Conservation (phyloP, 805 yeast species). For the Metschnikowia similis region DNA sequence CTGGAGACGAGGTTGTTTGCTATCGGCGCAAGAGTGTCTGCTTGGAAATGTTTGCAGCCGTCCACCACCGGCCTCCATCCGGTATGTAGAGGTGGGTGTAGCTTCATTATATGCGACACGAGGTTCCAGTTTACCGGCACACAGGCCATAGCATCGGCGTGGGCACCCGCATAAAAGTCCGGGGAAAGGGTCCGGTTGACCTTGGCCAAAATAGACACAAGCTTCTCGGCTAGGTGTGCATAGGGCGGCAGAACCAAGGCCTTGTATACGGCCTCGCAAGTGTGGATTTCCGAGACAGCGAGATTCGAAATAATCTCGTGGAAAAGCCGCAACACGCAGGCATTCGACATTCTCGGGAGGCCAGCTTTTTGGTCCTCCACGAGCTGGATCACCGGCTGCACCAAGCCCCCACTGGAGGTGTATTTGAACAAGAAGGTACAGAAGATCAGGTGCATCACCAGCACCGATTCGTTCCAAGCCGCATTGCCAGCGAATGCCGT, state of each 20-base stretch:
- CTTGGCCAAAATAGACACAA: slow-evolving; percentile 45
- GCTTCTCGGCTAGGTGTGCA: slow-evolving; percentile 36
- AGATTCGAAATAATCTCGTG: slow-evolving; percentile 24
- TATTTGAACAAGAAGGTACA: slow-evolving; percentile 5
- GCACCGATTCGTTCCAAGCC: neutral
- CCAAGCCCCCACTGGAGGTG: neutral
- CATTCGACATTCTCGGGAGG: neutral
- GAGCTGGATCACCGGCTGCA: neutral
- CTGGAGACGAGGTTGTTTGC: slow-evolving; percentile 40
- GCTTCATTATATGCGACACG: slow-evolving; percentile 43
- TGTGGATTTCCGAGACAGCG: slow-evolving; percentile 29
- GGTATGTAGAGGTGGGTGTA: slow-evolving; percentile 58
- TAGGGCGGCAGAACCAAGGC: slow-evolving; percentile 32
- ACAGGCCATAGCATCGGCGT: slow-evolving; percentile 25
- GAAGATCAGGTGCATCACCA: slow-evolving; percentile 5
- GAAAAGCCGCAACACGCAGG: slow-evolving; percentile 18
- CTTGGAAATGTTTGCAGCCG: neutral
- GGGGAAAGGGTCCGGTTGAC: slow-evolving; percentile 53
- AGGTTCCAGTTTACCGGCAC: slow-evolving; percentile 39
- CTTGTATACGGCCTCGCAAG: slow-evolving; percentile 49
- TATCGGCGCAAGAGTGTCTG: slow-evolving; percentile 9
- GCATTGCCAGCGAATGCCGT: neutral
- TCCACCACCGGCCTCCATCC: slow-evolving; percentile 33
- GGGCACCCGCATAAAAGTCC: slow-evolving; percentile 43
- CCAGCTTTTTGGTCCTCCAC: neutral